Conservation (phyloP, 345 rosid species). For the Melastoma malabathricum region DNA sequence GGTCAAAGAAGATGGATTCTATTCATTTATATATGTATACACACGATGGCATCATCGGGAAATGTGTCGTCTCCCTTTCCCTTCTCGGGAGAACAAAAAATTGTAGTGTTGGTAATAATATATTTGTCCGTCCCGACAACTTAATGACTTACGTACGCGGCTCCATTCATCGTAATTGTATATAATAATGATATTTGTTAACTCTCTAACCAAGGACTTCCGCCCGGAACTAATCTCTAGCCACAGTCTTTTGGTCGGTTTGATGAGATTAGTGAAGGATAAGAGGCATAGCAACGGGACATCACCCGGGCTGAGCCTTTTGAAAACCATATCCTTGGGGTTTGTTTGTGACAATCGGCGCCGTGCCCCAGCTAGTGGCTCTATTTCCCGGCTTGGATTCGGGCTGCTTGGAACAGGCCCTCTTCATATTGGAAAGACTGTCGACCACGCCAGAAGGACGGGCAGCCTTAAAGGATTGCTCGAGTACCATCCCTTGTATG, state of each 20-base stretch:
- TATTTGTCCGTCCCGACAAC: too few species aligned
- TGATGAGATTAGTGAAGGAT: conserved; percentile 16
- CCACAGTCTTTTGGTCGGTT: conserved; percentile 15
- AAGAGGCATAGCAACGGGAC: conserved; percentile 9
- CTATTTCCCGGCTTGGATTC: conserved; percentile 11
- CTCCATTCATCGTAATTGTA: too few species aligned
- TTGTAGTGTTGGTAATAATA: conserved; percentile 9
- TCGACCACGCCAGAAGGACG: conserved; percentile 11
- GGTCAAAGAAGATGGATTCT: too few species aligned
- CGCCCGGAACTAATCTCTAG: conserved; percentile 13
- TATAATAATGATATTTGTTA: too few species aligned
- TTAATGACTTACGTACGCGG: too few species aligned
- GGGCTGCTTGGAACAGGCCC: conserved; percentile 15
- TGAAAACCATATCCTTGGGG: conserved; percentile 11
- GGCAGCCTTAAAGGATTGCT: conserved; percentile 12
- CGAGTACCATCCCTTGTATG: conserved; percentile 9
- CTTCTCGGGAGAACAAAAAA: conserved; percentile 10
- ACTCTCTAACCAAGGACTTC: too few species aligned
- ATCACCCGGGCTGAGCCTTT: conserved; percentile 12
- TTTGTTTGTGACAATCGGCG: conserved; percentile 13
- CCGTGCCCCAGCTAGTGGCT: conserved; percentile 8
- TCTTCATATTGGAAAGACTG: conserved; percentile 10
- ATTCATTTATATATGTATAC: too few species aligned
- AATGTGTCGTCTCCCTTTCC: too few species aligned
- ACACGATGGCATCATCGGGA: too few species aligned